Evolutionary conservation across 2,329 filamentous ascomycete species (phyloP).

Genomic region (Fusarium mundagurra): DNA sequence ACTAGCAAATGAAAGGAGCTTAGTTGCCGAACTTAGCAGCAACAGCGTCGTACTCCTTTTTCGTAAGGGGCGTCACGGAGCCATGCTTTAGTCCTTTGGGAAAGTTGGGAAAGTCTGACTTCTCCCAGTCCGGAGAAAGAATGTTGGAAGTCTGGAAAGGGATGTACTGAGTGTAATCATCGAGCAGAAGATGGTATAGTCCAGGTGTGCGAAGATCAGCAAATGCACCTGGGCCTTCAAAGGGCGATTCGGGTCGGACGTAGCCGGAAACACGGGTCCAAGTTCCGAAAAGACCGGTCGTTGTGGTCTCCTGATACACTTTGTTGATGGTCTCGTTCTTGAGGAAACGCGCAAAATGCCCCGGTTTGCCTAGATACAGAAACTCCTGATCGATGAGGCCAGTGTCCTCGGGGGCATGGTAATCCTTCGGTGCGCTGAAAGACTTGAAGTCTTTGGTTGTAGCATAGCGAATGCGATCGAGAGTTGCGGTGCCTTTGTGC

Average conservation of each 20-base stretch:
- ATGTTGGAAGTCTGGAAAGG: slow-evolving; percentile 56
- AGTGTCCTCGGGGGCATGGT: slow-evolving; percentile 52
- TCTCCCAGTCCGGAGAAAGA: slow-evolving; percentile 41
- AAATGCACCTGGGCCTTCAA: slow-evolving; percentile 52
- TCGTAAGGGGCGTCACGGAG: slow-evolving; percentile 55
- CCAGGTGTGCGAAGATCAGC: slow-evolving; percentile 49
- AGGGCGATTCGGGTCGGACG: slow-evolving; percentile 44
- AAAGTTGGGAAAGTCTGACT: slow-evolving; percentile 50
- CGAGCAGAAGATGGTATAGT: slow-evolving; percentile 54
- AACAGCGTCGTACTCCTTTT: slow-evolving; percentile 52
- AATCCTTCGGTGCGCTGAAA: slow-evolving; percentile 57
- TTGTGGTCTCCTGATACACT: slow-evolving; percentile 59
- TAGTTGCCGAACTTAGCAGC: slow-evolving; percentile 18
- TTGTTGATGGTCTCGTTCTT: slow-evolving; percentile 60
- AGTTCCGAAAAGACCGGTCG: slow-evolving; percentile 57
- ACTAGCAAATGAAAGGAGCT: not conserved
- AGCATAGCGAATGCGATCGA: slow-evolving; percentile 59
- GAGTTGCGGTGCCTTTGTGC: slow-evolving; percentile 55
- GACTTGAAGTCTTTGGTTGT: slow-evolving; percentile 61
- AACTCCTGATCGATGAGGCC: slow-evolving; percentile 62
- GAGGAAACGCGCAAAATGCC: slow-evolving; percentile 57
- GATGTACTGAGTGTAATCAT: slow-evolving; percentile 56
- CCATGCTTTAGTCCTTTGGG: slow-evolving; percentile 59
- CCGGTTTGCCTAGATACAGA: slow-evolving; percentile 53
- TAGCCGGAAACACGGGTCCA: slow-evolving; percentile 55